These are phyloP conservation scores for Trichoderma gamsii DNA, from an alignment of 495 filamentous ascomycete species.

Conservation along the genomic window DNA sequence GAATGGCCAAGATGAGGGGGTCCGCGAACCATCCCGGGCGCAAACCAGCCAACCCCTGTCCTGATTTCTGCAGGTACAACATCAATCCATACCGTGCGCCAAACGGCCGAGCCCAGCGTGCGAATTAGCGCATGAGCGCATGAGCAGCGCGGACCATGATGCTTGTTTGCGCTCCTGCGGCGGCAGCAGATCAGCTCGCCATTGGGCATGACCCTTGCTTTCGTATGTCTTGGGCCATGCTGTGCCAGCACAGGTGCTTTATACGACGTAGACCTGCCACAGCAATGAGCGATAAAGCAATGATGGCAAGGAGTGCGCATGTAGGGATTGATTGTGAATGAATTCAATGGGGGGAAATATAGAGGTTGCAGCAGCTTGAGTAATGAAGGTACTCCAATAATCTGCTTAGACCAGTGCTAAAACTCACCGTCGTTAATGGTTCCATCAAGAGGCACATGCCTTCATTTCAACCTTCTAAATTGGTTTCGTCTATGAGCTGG, in stretches of 20 bases:
- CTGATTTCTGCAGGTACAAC: constrained; percentile 6
- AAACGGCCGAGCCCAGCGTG: background rate
- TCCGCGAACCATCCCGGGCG: background rate
- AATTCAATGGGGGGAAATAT: no score
- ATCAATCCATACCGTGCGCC: constrained; percentile 7
- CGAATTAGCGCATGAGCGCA: background rate
- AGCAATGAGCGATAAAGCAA: background rate
- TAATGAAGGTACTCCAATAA: background rate
- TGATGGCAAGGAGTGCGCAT: no score
- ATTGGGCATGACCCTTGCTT: background rate
- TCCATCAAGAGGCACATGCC: background rate
- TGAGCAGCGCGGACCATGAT: background rate
- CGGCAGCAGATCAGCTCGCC: constrained; percentile 5
- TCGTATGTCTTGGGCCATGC: background rate
- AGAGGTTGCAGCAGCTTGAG: no score
- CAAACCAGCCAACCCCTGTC: background rate
- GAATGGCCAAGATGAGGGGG: background rate
- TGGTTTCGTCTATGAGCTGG: background rate
- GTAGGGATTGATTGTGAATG: no score
- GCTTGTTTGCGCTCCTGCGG: constrained; percentile 2
- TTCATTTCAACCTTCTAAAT: background rate
- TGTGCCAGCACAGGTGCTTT: background rate
- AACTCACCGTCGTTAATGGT: background rate
- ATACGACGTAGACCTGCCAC: background rate
- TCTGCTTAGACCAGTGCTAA: background rate